phyloP scores from a whole-genome alignment of 1,139 yeast genomes.

The Geotrichum candidum region DNA sequence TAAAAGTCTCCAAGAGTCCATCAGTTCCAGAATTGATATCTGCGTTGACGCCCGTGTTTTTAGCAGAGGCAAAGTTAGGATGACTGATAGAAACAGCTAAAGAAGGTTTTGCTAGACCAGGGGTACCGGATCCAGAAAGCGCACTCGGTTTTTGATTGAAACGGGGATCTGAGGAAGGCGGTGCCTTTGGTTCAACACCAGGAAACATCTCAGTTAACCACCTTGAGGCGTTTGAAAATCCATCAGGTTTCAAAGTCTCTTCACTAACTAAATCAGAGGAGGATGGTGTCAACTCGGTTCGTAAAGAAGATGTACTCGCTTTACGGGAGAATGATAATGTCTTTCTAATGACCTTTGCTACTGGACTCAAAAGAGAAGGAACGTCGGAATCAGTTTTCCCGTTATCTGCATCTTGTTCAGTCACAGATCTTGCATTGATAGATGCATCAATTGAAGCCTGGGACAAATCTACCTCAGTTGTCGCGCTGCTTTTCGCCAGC shows the following conservation, averaged over 20 bases:
- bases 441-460: background rate
- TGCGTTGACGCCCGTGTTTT: background rate
- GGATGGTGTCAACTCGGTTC: background rate
- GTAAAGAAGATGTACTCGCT: background rate
- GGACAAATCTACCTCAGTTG: background rate
- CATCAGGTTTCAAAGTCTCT: background rate
- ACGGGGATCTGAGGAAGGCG: background rate
- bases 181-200: constrained; percentile 1
- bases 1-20: background rate
- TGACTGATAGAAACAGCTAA: background rate
- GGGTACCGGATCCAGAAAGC: background rate
- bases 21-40: background rate
- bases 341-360: background rate
- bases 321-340: background rate
- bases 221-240: background rate
- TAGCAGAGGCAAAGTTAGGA: background rate
- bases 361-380: background rate
- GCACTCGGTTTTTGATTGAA: background rate
- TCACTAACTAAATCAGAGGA: background rate
- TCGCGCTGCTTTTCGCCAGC: background rate
- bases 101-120: background rate
- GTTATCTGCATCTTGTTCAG: background rate
- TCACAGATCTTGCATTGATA: background rate
- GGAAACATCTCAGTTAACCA: background rate
- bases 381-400: background rate